phyloP scores from a whole-genome alignment of 2,329 filamentous ascomycete genomes.

The Monosporascus sp. region DNA sequence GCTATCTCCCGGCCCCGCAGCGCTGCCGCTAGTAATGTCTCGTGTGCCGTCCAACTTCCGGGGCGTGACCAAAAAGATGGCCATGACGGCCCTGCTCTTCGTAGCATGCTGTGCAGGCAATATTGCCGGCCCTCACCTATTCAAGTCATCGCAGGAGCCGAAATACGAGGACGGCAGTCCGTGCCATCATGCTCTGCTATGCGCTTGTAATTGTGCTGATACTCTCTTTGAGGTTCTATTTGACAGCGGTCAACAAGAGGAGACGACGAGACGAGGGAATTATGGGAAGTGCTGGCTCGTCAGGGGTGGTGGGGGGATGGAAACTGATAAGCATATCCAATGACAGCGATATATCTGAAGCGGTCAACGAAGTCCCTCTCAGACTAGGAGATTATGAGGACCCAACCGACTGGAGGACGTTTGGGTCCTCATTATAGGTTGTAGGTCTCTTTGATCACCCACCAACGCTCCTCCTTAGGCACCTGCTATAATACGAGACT shows the following conservation, averaged over 20 bases:
- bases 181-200: constrained; percentile 53
- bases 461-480: neutral
- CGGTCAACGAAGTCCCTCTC: constrained; percentile 32
- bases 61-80: constrained; percentile 57
- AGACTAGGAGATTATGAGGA: constrained; percentile 48
- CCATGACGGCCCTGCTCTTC: constrained; percentile 51
- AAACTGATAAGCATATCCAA: constrained; percentile 27
- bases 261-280: constrained; percentile 40
- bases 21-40: constrained; percentile 50
- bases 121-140: constrained; percentile 52
- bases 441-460: constrained; percentile 14
- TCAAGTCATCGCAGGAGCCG: constrained; percentile 43
- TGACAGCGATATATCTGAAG: constrained; percentile 21
- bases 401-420: constrained; percentile 54
- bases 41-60: constrained; percentile 51
- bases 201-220: constrained; percentile 41
- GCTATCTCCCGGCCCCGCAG: constrained; percentile 46
- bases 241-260: constrained; percentile 39
- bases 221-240: constrained; percentile 39
- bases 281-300: constrained; percentile 36
- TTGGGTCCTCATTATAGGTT: constrained; percentile 57
- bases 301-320: constrained; percentile 34
- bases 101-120: constrained; percentile 52
- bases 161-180: constrained; percentile 48
- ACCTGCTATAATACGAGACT: neutral